phyloP scores from a whole-genome alignment of 805 yeast species.

The Candida dendrica region DNA sequence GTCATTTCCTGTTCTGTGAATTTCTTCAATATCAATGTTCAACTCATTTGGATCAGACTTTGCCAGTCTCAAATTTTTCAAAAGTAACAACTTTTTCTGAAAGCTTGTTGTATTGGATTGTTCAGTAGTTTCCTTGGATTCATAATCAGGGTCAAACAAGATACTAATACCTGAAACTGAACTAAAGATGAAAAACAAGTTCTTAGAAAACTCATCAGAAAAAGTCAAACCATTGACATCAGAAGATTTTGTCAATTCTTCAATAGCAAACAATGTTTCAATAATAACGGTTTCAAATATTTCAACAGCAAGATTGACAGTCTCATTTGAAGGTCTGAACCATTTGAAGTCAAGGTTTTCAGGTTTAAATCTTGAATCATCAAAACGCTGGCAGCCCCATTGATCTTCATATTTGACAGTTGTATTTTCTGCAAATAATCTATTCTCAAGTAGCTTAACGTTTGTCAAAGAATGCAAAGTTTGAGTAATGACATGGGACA shows the following conservation, averaged over 20 bases:
- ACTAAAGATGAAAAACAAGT: conserved; percentile 50
- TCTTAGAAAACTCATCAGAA: conserved; percentile 48
- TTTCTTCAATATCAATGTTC: conserved; percentile 30
- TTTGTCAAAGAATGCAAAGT: conserved; percentile 56
- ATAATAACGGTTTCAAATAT: conserved; percentile 44
- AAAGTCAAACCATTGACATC: conserved; percentile 19
- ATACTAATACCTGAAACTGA: conserved; percentile 63
- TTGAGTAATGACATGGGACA: conserved; percentile 61
- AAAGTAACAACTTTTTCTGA: conserved; percentile 22
- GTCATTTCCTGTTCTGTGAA: conserved; percentile 21
- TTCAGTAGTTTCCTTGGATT: conserved; percentile 15
- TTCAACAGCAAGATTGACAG: conserved; percentile 53
- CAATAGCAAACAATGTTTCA: conserved; percentile 36
- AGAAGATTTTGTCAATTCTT: conserved; percentile 23
- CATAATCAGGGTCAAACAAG: conserved; percentile 66
- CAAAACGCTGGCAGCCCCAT: conserved; percentile 75
- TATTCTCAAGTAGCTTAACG: conserved; percentile 48
- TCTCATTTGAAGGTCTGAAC: conserved; percentile 60
- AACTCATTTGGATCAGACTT: conserved; percentile 27
- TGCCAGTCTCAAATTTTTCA: conserved; percentile 29
- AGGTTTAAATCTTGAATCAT: conserved; percentile 37
- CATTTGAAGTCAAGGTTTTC: conserved; percentile 56
- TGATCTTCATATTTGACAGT: conserved; percentile 31
- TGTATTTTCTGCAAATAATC: conserved; percentile 44
- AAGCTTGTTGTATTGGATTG: conserved; percentile 8